A percentile compares a stretch with the other conserved stretches of the same genome.
These are phyloP conservation scores for Plasmodium blacklocki DNA, from an alignment of 169 alveolate species.

Conservation along the genomic window DNA sequence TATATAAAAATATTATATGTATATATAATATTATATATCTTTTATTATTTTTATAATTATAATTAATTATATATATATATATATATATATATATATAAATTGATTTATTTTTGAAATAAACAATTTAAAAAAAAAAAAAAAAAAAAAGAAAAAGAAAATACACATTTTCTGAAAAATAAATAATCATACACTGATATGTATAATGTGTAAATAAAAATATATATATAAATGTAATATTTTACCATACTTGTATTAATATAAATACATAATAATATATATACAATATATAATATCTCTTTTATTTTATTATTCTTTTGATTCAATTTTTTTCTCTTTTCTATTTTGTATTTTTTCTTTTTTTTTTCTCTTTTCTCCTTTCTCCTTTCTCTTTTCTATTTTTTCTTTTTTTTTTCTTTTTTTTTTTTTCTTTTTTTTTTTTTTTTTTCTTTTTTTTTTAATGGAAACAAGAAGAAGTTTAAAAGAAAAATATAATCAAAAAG, in stretches of 20 bases:
- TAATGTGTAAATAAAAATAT: too few species aligned
- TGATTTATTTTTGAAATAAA: neutral
- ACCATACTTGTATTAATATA: too few species aligned
- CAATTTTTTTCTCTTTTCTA: neutral
- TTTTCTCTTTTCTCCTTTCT: neutral
- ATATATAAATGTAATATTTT: too few species aligned
- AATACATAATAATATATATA: too few species aligned
- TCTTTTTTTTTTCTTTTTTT: neutral
- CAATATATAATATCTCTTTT: neutral
- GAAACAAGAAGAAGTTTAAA: conserved; percentile 46
- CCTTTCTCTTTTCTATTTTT: neutral
- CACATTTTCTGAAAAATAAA: too few species aligned
- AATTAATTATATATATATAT: neutral
- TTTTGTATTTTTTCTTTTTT: neutral
- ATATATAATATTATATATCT: neutral
- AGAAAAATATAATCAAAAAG: conserved; percentile 4
- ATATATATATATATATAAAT: conserved; percentile 1
- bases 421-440: neutral
- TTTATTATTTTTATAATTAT: neutral
- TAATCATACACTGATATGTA: too few species aligned
- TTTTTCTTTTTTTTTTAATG: conserved; percentile 14
- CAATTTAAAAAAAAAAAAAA: neutral
- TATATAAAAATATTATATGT: neutral
- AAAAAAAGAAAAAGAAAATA: neutral
- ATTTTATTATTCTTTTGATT: neutral